A percentile compares a stretch with the other conserved stretches of the same genome.
Evolutionary conservation across 2,329 filamentous ascomycete species (phyloP).

Genomic region (Camillea tinctor): DNA sequence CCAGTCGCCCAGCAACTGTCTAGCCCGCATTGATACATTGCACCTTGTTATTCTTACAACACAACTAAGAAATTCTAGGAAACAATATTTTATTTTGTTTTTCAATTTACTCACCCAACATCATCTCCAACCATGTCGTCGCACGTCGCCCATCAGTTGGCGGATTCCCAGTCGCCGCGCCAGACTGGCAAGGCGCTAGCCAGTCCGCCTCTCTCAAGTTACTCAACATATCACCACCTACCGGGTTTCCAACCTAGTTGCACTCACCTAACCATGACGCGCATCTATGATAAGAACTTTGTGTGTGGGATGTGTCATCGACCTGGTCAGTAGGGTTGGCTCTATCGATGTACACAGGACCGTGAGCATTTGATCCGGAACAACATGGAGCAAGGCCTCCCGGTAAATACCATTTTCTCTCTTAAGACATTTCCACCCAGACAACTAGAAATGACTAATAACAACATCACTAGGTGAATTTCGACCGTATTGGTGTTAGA

Average conservation of each 20-base stretch:
- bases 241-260: slow-evolving; percentile 41
- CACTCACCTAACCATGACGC: slow-evolving; percentile 67
- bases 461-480: slow-evolving; percentile 12
- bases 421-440: not conserved
- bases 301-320: slow-evolving; percentile 59
- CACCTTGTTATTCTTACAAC: not conserved
- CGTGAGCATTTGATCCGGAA: slow-evolving; percentile 39
- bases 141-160: slow-evolving; percentile 9
- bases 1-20: not conserved
- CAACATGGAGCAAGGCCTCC: slow-evolving; percentile 28
- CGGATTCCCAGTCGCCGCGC: slow-evolving; percentile 5
- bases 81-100: not conserved
- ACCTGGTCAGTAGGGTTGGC: slow-evolving; percentile 62
- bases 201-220: slow-evolving; percentile 1
- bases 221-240: slow-evolving; percentile 11
- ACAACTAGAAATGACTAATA: slow-evolving; percentile 8
- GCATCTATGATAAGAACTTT: slow-evolving; percentile 54
- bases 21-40: not conserved
- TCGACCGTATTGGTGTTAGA: slow-evolving; percentile 35
- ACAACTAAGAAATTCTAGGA: not conserved
- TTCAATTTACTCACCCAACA: not conserved
- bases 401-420: slow-evolving; percentile 19
- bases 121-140: slow-evolving; percentile 2
- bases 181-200: not conserved
- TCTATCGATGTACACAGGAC: slow-evolving; percentile 62